A percentile compares a stretch with the other conserved stretches of the same genome.
Conservation (phyloP, 495 filamentous ascomycete genomes). For the Trichocladium uniseriatum region DNA sequence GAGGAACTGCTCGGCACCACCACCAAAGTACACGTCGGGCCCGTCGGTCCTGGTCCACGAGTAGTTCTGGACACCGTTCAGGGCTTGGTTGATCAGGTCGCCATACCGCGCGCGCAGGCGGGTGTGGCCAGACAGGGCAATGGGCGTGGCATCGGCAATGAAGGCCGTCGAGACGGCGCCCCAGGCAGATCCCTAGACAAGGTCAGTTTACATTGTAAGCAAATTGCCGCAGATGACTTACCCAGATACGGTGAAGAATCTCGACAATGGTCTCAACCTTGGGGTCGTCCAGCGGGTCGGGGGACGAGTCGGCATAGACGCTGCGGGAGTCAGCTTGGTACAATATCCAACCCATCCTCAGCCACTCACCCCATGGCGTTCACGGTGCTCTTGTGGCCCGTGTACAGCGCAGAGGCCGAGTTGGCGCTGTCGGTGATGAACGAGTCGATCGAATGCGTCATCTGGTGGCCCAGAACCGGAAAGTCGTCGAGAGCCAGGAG, state of each 20-base stretch:
- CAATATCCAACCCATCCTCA: neutral
- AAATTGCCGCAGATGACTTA: constrained; percentile 17
- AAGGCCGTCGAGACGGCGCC: constrained; percentile 56
- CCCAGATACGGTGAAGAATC: constrained; percentile 53
- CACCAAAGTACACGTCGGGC: constrained; percentile 64
- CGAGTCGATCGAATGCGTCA: constrained; percentile 64
- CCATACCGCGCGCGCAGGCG: constrained; percentile 52
- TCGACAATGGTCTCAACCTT: constrained; percentile 72
- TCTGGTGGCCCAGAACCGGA: constrained; percentile 60
- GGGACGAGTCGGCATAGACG: constrained; percentile 61
- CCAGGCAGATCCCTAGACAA: constrained; percentile 33
- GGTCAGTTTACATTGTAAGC: neutral
- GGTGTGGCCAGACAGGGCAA: constrained; percentile 57
- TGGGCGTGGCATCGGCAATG: constrained; percentile 65
- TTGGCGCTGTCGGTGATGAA: constrained; percentile 75
- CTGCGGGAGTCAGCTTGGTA: constrained; percentile 10
- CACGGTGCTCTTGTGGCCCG: constrained; percentile 64
- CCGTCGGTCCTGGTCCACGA: constrained; percentile 58
- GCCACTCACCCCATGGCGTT: constrained; percentile 52
- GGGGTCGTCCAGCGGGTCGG: constrained; percentile 59
- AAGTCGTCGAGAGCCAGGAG: constrained; percentile 61
- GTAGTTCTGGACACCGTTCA: constrained; percentile 52
- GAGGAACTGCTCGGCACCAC: constrained; percentile 64
- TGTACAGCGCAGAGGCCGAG: constrained; percentile 63
- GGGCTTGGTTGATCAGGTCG: constrained; percentile 50